phyloP scores from a whole-genome alignment of 257 asterid genomes.

The Solanum raphanifolium region DNA sequence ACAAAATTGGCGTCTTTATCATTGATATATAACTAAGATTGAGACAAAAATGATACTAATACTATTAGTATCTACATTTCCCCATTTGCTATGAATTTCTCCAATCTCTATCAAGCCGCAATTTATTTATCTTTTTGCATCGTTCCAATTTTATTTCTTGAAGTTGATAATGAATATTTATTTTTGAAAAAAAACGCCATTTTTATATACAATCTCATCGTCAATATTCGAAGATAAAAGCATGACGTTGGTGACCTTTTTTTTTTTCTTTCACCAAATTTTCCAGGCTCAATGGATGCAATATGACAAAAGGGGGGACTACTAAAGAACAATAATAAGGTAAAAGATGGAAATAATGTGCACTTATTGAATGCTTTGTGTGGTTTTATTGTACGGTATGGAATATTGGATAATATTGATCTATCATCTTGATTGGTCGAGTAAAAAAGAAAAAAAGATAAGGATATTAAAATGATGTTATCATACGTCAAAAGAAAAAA shows the following conservation, averaged over 20 bases:
- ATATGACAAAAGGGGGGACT: not conserved
- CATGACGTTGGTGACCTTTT: not conserved
- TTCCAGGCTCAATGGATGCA: not conserved
- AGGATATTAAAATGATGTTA: not conserved
- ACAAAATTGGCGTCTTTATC: not conserved
- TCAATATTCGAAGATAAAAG: not conserved
- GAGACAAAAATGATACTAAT: not conserved
- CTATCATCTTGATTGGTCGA: constrained; percentile 23
- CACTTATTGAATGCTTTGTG: constrained; percentile 14
- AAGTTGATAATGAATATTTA: not conserved
- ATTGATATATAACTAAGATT: not conserved
- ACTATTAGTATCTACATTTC: not conserved
- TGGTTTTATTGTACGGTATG: constrained; percentile 1
- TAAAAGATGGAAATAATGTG: not conserved
- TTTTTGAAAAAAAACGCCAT: not conserved
- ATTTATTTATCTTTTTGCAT: not conserved
- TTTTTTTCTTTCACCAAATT: not conserved
- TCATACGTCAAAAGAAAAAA: not conserved
- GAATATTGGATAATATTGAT: constrained; percentile 9
- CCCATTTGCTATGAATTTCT: not conserved
- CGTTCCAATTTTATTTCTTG: not conserved
- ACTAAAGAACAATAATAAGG: not conserved
- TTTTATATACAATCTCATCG: not conserved
- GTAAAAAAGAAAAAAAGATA: not conserved
- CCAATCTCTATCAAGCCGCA: not conserved